Evolutionary conservation across 148 eudicot species (phyloP).

Genomic region (Nepenthes gracilis): DNA sequence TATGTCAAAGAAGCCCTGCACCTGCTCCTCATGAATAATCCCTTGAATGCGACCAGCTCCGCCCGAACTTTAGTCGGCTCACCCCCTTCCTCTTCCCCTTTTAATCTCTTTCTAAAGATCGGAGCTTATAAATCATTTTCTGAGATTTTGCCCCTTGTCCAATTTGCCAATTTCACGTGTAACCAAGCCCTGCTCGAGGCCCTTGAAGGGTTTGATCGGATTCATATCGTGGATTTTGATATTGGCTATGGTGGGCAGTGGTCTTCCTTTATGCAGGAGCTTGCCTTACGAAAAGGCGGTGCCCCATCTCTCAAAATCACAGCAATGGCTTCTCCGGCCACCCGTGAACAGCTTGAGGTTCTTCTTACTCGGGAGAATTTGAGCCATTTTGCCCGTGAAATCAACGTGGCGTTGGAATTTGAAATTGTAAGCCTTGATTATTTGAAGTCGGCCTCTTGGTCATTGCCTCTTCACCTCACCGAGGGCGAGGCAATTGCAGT

Average conservation of each 20-base stretch:
- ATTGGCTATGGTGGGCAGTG: conserved; percentile 87
- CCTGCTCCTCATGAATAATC: conserved; percentile 37
- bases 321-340: conserved; percentile 47
- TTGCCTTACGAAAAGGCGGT: conserved; percentile 47
- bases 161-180: conserved; percentile 73
- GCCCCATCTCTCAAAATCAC: conserved; percentile 57
- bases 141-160: conserved; percentile 68
- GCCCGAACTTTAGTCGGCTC: conserved; percentile 5
- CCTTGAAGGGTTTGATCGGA: conserved; percentile 44
- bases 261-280: conserved; percentile 94
- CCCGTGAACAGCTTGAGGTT: conserved; percentile 60
- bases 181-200: conserved; percentile 76
- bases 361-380: conserved; percentile 60
- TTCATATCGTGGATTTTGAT: conserved; percentile 79
- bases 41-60: conserved; percentile 12
- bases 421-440: conserved; percentile 52
- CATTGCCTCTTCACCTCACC: conserved; percentile 37
- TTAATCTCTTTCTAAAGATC: conserved; percentile 65
- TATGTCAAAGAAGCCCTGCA: conserved; percentile 73
- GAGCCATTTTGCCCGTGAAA: conserved; percentile 60
- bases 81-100: conserved; percentile 25
- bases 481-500: conserved; percentile 74
- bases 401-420: conserved; percentile 57
- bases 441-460: conserved; percentile 26
- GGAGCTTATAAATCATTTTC: conserved; percentile 79